Conservation (phyloP, 805 yeast genomes). For the Suhomyces pyralidae region DNA sequence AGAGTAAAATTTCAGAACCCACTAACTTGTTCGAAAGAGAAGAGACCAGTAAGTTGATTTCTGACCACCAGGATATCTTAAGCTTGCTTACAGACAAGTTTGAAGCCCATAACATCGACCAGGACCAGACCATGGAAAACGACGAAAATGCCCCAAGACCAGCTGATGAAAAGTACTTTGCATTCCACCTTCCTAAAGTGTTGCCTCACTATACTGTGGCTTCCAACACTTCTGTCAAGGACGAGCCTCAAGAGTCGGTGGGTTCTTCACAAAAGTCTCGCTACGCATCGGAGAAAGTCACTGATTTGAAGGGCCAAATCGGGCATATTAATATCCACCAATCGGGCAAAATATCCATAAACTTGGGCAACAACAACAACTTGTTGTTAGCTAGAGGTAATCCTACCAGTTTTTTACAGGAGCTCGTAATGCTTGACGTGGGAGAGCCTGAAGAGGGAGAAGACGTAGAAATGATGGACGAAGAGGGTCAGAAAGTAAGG, state of each 20-base stretch:
- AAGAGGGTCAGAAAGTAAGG: conserved; percentile 15
- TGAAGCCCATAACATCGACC: conserved; percentile 8
- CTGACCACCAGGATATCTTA: conserved; percentile 31
- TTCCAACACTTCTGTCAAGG: conserved; percentile 2
- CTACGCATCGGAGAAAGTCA: background rate
- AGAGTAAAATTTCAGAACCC: conserved; percentile 25
- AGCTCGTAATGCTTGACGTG: conserved; percentile 56
- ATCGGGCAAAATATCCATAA: conserved; percentile 77
- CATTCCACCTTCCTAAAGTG: conserved; percentile 50
- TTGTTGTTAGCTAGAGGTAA: conserved; percentile 70
- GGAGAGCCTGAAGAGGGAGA: conserved; percentile 16
- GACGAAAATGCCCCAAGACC: conserved; percentile 1
- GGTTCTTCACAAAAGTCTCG: background rate
- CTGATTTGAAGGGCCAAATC: conserved; percentile 48
- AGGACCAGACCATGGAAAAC: conserved; percentile 12
- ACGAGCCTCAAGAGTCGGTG: conserved; percentile 2
- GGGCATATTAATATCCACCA: conserved; percentile 76
- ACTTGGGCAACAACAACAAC: conserved; percentile 65
- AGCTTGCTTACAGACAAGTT: conserved; percentile 24
- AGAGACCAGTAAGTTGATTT: conserved; percentile 27
- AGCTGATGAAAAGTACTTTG: conserved; percentile 20
- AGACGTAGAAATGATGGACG: conserved; percentile 28
- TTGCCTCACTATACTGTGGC: conserved; percentile 36
- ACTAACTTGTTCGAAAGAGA: conserved; percentile 28
- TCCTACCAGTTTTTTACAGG: conserved; percentile 67